Conservation (phyloP, 1,284 basidiomycete species). For the Sporisorium graminicola region DNA sequence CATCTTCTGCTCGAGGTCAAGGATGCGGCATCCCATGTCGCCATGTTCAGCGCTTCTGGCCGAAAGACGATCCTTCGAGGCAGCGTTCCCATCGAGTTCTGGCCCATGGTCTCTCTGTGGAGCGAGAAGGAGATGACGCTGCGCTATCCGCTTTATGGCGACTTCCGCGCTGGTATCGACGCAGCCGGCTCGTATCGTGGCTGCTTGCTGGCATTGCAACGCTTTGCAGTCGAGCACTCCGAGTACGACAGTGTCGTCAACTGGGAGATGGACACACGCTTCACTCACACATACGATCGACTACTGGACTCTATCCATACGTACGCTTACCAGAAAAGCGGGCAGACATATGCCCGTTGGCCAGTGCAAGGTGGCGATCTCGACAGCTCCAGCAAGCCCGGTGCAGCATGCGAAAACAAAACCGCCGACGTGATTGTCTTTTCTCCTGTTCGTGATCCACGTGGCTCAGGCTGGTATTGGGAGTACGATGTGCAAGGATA, state of each 20-base stretch:
- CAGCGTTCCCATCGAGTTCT: conserved; percentile 28
- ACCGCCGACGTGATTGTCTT: conserved; percentile 26
- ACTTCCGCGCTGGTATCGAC: conserved; percentile 21
- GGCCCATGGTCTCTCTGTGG: conserved; percentile 27
- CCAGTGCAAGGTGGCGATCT: not conserved
- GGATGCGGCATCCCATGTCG: conserved; percentile 9
- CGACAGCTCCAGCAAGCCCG: not conserved
- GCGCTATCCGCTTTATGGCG: conserved; percentile 26
- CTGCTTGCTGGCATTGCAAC: conserved; percentile 27
- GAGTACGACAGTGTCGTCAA: conserved; percentile 22
- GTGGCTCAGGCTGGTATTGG: conserved; percentile 32
- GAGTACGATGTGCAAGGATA: conserved; percentile 39
- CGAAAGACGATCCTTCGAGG: conserved; percentile 25
- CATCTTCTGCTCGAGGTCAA: conserved; percentile 34
- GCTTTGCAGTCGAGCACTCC: conserved; percentile 23
- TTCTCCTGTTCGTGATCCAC: conserved; percentile 24
- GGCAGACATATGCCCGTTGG: conserved; percentile 22
- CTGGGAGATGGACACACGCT: conserved; percentile 36
- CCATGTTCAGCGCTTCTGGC: conserved; percentile 23
- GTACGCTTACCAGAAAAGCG: conserved; percentile 4
- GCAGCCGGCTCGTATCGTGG: conserved; percentile 34
- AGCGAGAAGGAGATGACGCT: conserved; percentile 18
- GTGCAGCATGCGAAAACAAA: conserved; percentile 5
- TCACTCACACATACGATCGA: conserved; percentile 30
- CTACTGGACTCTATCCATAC: conserved; percentile 7